These are phyloP conservation scores for Zelonia costaricensis DNA, from an alignment of 208 protist genomes.

Conservation along the genomic window DNA sequence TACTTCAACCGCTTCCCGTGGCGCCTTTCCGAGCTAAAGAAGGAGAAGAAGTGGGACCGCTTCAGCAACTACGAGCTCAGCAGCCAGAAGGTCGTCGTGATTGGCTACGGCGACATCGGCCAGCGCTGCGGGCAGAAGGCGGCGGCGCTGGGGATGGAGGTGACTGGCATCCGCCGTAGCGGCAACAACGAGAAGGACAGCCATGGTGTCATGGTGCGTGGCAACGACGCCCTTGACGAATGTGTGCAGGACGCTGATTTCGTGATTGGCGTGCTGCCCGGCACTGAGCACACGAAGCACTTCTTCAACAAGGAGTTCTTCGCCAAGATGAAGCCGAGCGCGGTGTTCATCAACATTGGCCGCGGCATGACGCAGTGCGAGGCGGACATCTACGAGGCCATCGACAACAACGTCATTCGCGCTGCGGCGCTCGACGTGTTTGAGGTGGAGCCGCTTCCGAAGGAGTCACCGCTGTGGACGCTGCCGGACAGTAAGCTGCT, in stretches of 20 bases:
- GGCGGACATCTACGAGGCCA: slow-evolving; percentile 55
- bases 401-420: slow-evolving; percentile 58
- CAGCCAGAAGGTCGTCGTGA: slow-evolving; percentile 66
- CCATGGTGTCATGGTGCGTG: slow-evolving; percentile 56
- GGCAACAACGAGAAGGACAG: slow-evolving; percentile 37
- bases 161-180: slow-evolving; percentile 68
- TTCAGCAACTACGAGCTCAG: slow-evolving; percentile 67
- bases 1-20: slow-evolving; percentile 87
- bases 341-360: slow-evolving; percentile 89
- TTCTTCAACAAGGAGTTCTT: slow-evolving; percentile 86
- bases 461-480: slow-evolving; percentile 61
- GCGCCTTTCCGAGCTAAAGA: no score
- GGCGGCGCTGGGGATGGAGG: slow-evolving; percentile 70
- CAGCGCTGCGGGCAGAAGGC: slow-evolving; percentile 47
- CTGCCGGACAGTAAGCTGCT: slow-evolving; percentile 56
- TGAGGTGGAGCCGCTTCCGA: slow-evolving; percentile 71
- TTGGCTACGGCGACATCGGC: slow-evolving; percentile 89
- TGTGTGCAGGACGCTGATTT: slow-evolving; percentile 76
- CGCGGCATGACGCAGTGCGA: slow-evolving; percentile 74
- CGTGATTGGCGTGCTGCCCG: slow-evolving; percentile 83
- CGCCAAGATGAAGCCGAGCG: slow-evolving; percentile 74
- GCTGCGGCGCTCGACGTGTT: slow-evolving; percentile 86
- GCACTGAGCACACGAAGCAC: slow-evolving; percentile 56
- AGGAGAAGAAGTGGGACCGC: slow-evolving; percentile 74
- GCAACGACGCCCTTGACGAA: slow-evolving; percentile 51